These are phyloP conservation scores for Neurospora sp. DNA, from an alignment of 495 filamentous ascomycete genomes.

Conservation along the genomic window DNA sequence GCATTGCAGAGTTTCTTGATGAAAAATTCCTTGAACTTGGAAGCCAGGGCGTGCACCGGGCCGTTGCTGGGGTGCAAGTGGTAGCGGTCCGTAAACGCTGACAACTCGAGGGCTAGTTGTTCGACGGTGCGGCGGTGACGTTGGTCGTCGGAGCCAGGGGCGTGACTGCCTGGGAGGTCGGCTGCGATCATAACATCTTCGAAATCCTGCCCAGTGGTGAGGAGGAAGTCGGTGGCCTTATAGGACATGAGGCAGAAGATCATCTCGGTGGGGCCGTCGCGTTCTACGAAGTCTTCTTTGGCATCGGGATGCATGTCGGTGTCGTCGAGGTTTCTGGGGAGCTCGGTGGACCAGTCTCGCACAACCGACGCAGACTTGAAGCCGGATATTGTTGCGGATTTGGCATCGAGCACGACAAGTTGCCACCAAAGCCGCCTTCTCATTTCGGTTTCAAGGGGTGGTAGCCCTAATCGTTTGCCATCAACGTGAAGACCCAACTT, in stretches of 20 bases:
- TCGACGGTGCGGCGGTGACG: constrained; percentile 41
- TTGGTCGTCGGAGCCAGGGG: constrained; percentile 23
- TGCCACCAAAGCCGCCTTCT: constrained; percentile 66
- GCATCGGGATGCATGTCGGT: constrained; percentile 49
- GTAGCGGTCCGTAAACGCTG: constrained; percentile 36
- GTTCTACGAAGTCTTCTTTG: constrained; percentile 40
- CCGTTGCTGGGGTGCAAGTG: constrained; percentile 51
- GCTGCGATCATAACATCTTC: constrained; percentile 34
- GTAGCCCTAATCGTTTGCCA: constrained; percentile 54
- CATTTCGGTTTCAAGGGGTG: constrained; percentile 57
- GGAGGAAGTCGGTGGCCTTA: constrained; percentile 39
- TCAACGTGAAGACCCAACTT: constrained; percentile 66
- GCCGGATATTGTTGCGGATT: constrained; percentile 50
- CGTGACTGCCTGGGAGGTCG: constrained; percentile 12
- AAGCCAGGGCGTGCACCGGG: constrained; percentile 48
- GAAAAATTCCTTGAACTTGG: constrained; percentile 35
- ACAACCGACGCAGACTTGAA: constrained; percentile 46
- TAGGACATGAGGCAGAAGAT: constrained; percentile 51
- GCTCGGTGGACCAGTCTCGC: constrained; percentile 37
- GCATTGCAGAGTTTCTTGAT: constrained; percentile 33
- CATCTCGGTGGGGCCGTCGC: constrained; percentile 56
- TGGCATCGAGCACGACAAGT: constrained; percentile 55
- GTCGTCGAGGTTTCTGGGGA: constrained; percentile 47
- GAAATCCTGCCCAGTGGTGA: constrained; percentile 28
- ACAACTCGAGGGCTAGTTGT: constrained; percentile 31